Base-by-base conservation (phyloP, 202 grass and related monocot species). In the Musa balbisiana region DNA sequence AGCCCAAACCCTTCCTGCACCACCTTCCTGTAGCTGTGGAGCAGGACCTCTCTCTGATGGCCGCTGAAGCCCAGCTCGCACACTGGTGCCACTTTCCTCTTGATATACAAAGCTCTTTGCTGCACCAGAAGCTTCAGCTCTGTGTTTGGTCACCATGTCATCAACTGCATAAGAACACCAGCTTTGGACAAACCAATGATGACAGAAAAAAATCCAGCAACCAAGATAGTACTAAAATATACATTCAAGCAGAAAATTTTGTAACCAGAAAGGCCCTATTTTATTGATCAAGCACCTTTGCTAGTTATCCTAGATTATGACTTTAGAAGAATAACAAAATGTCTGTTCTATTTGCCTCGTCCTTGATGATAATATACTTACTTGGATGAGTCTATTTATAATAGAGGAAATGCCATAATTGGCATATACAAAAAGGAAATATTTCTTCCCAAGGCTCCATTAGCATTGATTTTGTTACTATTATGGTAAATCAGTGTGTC, bases 81-180 rank as follows among this genome's bases (percentile, higher is more conserved):
- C 87, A 67, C 83, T 64, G 82, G 52, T 69, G 52, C 79, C 83
- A 5, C 89, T 77, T 82, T 80, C 55, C 63, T 90, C 59, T n/a
- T 51, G 67, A 58, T 49, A 73, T 53, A 78, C 86, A 70, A 87
- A 91, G 80, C 82, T 80, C 81, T 92, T 90, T 15, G 78, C 83
- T 55, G 81, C 27, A 9, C 81, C 83, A 14, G 78, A 63, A 82
- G 84, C 78, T 62, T 84, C 89, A 86, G 77, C 85, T 86, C 85
- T 89, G 76, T 88, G 92, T 84, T 97, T 97, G 84, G 84, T 92
- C 86, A 92, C 87, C 93, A 97, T 97, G 76, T 80, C 56, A 52
- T 63, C 49, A 69, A 53, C 82, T 89, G 75, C 49, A 54, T 2
- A 25, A 62, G 13, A 75, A 85, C 73, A 62, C 69, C 19, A 82